A percentile compares a stretch with the other conserved stretches of the same genome.
These are phyloP conservation scores for Stipa capillata DNA, from an alignment of 176 grass and related monocot genomes.

Conservation along the genomic window DNA sequence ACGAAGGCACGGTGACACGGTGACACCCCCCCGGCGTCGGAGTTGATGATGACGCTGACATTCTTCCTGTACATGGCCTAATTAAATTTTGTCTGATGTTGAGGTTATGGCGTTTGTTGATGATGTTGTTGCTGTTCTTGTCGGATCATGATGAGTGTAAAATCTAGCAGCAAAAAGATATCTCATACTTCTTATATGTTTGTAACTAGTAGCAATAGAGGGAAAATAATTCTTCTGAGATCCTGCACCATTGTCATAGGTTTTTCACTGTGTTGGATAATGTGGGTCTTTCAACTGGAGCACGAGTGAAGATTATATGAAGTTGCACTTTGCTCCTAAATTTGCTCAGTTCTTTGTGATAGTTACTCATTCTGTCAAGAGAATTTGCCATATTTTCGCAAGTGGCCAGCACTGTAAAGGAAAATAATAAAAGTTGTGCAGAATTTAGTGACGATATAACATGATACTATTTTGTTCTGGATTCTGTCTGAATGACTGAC, in stretches of 20 bases:
- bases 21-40: neutral
- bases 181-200: neutral
- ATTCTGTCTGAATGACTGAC: neutral
- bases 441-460: neutral
- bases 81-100: constrained; percentile 13
- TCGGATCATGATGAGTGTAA: neutral
- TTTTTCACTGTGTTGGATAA: neutral
- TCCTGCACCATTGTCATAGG: neutral
- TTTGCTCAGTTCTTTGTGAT: neutral
- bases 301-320: neutral
- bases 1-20: neutral
- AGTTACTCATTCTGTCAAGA: neutral
- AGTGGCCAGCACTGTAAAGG: neutral
- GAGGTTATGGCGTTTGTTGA: too few relatives aligned
- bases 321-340: neutral
- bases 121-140: too few relatives aligned
- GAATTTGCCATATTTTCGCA: neutral
- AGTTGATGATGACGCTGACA: neutral
- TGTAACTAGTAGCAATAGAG: constrained; percentile 15
- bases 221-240: constrained; percentile 14
- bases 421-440: neutral
- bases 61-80: constrained; percentile 29
- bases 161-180: constrained; percentile 5
- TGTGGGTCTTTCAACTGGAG: too few relatives aligned
- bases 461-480: neutral